A percentile compares a stretch with the other conserved stretches of the same genome.
Conservation (phyloP, 2,329 filamentous ascomycete genomes). For the Raffaelea deltoideospora region DNA sequence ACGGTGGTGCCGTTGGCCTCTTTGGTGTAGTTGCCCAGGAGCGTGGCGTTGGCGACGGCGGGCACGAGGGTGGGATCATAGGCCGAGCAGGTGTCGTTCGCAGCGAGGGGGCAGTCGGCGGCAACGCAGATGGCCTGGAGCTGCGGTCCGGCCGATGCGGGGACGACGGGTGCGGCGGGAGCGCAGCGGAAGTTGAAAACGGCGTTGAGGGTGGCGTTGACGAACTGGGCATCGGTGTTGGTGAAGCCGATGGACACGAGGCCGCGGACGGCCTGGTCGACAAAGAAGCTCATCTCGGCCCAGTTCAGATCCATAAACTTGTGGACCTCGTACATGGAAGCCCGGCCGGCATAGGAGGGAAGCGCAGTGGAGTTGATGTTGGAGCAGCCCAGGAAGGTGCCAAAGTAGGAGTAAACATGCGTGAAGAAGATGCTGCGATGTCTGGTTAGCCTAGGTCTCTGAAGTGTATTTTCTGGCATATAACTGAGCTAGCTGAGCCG, state of each 20-base stretch:
- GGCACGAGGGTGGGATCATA: conserved; percentile 4
- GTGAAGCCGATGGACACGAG: conserved; percentile 4
- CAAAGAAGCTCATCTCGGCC: conserved; percentile 4
- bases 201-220: conserved; percentile 4
- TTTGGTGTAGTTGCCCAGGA: conserved; percentile 5
- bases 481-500: too few species aligned
- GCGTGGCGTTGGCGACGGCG: conserved; percentile 4
- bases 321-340: conserved; percentile 7
- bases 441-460: too few species aligned
- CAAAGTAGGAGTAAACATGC: conserved; percentile 6
- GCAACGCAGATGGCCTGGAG: conserved; percentile 7
- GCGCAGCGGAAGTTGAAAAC: conserved; percentile 6
- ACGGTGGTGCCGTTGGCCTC: conserved; percentile 2
- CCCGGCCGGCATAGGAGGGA: conserved; percentile 3
- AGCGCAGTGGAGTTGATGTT: conserved; percentile 1
- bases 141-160: conserved; percentile 2
- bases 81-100: conserved; percentile 3
- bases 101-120: conserved; percentile 3
- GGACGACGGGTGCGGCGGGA: conserved; percentile 3
- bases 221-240: conserved; percentile 3
- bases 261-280: conserved; percentile 6
- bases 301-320: conserved; percentile 7
- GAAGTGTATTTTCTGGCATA: too few species aligned
- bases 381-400: conserved; percentile 4
- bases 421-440: conserved; percentile 5